Percentiles rank a stretch among this genome's conserved stretches.
phyloP scores from a whole-genome alignment of 768 basidiomycete species.

The Amanita muscaria region DNA sequence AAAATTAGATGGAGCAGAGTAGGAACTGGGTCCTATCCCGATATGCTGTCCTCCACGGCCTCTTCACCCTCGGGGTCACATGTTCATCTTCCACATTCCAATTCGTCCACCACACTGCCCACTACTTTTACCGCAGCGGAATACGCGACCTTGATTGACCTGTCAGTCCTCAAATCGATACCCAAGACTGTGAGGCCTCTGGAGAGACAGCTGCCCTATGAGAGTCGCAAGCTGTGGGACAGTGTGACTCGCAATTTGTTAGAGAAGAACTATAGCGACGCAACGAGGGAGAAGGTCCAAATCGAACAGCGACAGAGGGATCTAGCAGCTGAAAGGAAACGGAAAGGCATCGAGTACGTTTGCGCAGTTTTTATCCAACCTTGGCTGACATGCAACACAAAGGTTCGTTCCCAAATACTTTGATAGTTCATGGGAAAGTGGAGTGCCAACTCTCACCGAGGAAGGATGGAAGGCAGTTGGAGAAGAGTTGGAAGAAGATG shows the following conservation, averaged over 20 bases:
- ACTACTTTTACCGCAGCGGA: constrained; percentile 32
- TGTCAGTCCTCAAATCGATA: constrained; percentile 57
- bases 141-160: constrained; percentile 64
- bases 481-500: constrained; percentile 7
- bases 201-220: constrained; percentile 65
- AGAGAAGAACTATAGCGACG: constrained; percentile 83
- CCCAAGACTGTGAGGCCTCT: constrained; percentile 84
- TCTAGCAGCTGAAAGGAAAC: constrained; percentile 78
- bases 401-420: constrained; percentile 13
- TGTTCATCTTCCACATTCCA: constrained; percentile 28
- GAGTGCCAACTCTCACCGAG: constrained; percentile 5
- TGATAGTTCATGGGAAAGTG: constrained; percentile 6
- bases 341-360: constrained; percentile 69
- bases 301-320: constrained; percentile 96
- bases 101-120: not conserved
- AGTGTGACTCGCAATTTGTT: constrained; percentile 66
- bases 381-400: not conserved
- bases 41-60: constrained; percentile 24
- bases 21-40: constrained; percentile 34
- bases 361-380: not conserved
- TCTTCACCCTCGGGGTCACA: constrained; percentile 42
- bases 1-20: constrained; percentile 72
- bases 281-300: constrained; percentile 81
- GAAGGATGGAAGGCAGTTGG: constrained; percentile 5
- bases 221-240: constrained; percentile 87